Base-by-base conservation (phyloP, 169 alveolate species). In the Cryptosporidium andersoni region DNA sequence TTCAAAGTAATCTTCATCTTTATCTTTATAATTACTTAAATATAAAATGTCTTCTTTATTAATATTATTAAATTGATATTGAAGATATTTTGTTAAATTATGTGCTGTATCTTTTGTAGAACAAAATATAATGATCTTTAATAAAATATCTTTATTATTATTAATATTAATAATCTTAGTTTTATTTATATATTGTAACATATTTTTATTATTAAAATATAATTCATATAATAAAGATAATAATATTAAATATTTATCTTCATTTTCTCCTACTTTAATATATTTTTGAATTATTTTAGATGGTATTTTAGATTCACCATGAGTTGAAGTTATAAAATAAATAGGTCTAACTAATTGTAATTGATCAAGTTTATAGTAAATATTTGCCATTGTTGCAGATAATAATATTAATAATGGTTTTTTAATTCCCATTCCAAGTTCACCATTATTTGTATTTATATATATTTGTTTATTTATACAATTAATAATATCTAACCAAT, bases 271-370 rank as follows among this genome's bases (percentile, higher is more conserved):
- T 42, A 74, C 68, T 43, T 74, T 74, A 37, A 74, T 47, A 36
- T 56, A 74, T 25, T 42, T 60, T 48, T 74, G 85, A 36, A 11
- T 47, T 68, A 74, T 74, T 60, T 60, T 74, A 12, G 85, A 74
- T 56, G 85, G 67, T 7, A 74, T 58, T 34, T 74, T 74, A 0
- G 74, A 74, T 64, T 74, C 74, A 9, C 85, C 85, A 40, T 66
- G 16, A 43, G 60, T 52, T 37, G 85, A 74, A 14, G 39, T 74
- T n/a, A 74, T 60, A 60, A 74, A 74, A 42, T 74, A 74, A 11
- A 74, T 58, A 12, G 85, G 85, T 14, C 85, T 51, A 8, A 16
- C n/a, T 48, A 74, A 60, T 8, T 48, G 36, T 4, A 74, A n/a
- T 37, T 74, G 68, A 14, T 74, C 45, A 14, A 74, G 16, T n/a